Percentiles rank a stretch among this genome's conserved stretches.
Evolutionary conservation across 129 eudicot species (phyloP).

Genomic region (Scalesia atractyloides): DNA sequence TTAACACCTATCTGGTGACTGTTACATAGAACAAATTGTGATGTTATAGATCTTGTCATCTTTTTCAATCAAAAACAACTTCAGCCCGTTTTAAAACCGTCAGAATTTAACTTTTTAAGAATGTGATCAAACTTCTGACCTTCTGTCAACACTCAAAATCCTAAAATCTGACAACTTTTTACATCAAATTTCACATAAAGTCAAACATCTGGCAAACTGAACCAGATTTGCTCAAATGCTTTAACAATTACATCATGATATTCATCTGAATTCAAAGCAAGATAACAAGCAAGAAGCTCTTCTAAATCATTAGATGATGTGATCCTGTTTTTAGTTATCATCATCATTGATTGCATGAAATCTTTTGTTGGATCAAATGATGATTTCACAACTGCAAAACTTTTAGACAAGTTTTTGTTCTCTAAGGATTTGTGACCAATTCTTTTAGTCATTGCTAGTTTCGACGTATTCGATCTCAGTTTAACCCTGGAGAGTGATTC

Average conservation of each 20-base stretch:
- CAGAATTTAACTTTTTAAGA: slow-evolving; percentile 36
- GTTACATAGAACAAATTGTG: slow-evolving; percentile 34
- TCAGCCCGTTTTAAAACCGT: slow-evolving; percentile 15
- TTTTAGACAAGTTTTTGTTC: slow-evolving; percentile 35
- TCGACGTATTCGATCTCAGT: slow-evolving; percentile 49
- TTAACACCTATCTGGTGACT: slow-evolving; percentile 25
- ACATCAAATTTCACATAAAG: neutral
- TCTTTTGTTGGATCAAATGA: slow-evolving; percentile 62
- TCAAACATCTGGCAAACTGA: slow-evolving; percentile 39
- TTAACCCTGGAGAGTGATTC: slow-evolving; percentile 50
- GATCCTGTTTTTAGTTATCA: slow-evolving; percentile 62
- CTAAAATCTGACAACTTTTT: neutral
- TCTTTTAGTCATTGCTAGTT: slow-evolving; percentile 39
- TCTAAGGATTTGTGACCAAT: slow-evolving; percentile 16
- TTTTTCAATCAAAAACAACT: slow-evolving; percentile 14
- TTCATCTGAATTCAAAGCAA: slow-evolving; percentile 63
- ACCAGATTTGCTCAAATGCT: slow-evolving; percentile 78
- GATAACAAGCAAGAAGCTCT: slow-evolving; percentile 69
- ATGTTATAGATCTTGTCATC: slow-evolving; percentile 26
- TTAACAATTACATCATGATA: slow-evolving; percentile 68
- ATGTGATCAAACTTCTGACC: slow-evolving; percentile 21
- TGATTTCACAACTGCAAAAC: slow-evolving; percentile 66
- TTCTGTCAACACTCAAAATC: slow-evolving; percentile 13
- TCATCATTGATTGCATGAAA: slow-evolving; percentile 68
- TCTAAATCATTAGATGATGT: slow-evolving; percentile 55